Conservation (phyloP, 495 filamentous ascomycete species). For the Talaromyces liani region DNA sequence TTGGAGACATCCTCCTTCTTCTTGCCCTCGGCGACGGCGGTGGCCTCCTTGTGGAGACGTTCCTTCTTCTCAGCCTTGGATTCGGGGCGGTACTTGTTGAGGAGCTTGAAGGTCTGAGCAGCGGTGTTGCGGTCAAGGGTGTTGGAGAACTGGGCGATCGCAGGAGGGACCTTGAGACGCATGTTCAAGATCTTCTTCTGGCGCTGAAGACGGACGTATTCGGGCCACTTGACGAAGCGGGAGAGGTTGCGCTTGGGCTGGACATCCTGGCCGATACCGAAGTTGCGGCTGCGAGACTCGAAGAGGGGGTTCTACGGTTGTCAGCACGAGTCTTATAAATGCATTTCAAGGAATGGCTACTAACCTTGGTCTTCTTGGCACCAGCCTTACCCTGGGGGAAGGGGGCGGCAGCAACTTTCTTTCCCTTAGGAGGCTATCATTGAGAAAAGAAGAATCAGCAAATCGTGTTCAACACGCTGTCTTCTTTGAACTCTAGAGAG, state of each 20-base stretch:
- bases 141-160: slow-evolving; percentile 95
- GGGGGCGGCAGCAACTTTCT: slow-evolving; percentile 91
- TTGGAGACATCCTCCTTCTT: slow-evolving; percentile 99
- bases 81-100: slow-evolving; percentile 99
- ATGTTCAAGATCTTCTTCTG: slow-evolving; percentile 99
- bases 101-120: slow-evolving; percentile 93
- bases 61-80: slow-evolving; percentile 99
- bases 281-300: slow-evolving; percentile 96
- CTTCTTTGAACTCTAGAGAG: slow-evolving; percentile 93
- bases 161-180: slow-evolving; percentile 96
- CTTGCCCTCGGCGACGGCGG: slow-evolving; percentile 93
- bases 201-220: slow-evolving; percentile 97
- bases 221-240: slow-evolving; percentile 99
- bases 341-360: slow-evolving; percentile 20
- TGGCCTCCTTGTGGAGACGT: slow-evolving; percentile 94
- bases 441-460: slow-evolving; percentile 99
- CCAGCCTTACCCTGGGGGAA: slow-evolving; percentile 93
- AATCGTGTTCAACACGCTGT: slow-evolving; percentile 68
- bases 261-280: slow-evolving; percentile 97
- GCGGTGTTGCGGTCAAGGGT: slow-evolving; percentile 98
- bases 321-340: slow-evolving; percentile 7
- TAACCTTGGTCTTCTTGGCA: slow-evolving; percentile 93
- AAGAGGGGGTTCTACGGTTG: slow-evolving; percentile 87
- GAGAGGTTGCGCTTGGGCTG: slow-evolving; percentile 95
- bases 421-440: slow-evolving; percentile 99